These are phyloP conservation scores for Chiua virens DNA, from an alignment of 768 basidiomycete genomes.

Conservation along the genomic window DNA sequence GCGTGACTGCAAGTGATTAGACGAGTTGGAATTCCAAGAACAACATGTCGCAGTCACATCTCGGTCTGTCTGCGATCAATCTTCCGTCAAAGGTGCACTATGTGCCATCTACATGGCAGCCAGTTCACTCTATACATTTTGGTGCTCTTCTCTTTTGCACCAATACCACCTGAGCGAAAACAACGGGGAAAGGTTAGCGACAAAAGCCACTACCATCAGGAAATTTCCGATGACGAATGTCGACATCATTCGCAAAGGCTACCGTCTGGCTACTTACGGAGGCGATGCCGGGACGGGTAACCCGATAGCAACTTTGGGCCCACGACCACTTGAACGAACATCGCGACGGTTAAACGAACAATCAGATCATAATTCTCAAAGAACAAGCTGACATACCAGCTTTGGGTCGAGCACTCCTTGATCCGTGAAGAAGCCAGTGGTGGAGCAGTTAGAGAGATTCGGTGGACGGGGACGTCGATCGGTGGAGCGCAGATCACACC, in stretches of 20 bases:
- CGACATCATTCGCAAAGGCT: slow-evolving; percentile 8
- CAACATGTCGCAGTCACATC: slow-evolving; percentile 20
- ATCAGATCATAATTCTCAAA: slow-evolving; percentile 15
- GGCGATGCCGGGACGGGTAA: not conserved
- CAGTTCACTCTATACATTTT: slow-evolving; percentile 27
- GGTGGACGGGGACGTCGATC: slow-evolving; percentile 10
- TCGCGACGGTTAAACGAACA: slow-evolving; percentile 10
- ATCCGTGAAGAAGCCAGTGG: slow-evolving; percentile 21
- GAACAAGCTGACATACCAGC: slow-evolving; percentile 17
- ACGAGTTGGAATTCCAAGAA: slow-evolving; percentile 23
- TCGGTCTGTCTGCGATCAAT: slow-evolving; percentile 21
- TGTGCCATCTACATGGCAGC: slow-evolving; percentile 8
- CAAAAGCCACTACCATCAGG: slow-evolving; percentile 14
- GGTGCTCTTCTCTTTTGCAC: slow-evolving; percentile 29
- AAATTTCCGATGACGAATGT: not conserved
- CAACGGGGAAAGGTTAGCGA: slow-evolving; percentile 21
- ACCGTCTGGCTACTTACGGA: slow-evolving; percentile 21
- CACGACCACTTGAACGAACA: slow-evolving; percentile 1
- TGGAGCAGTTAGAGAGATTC: not conserved
- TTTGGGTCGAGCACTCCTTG: slow-evolving; percentile 18
- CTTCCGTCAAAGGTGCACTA: slow-evolving; percentile 26
- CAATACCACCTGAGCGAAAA: slow-evolving; percentile 20
- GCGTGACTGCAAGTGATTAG: slow-evolving; percentile 8
- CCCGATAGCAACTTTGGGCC: slow-evolving; percentile 11
- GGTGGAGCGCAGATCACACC: slow-evolving; percentile 9